These are phyloP conservation scores for Botrytis cinerea DNA, from an alignment of 2,329 filamentous ascomycete species.

Conservation along the genomic window DNA sequence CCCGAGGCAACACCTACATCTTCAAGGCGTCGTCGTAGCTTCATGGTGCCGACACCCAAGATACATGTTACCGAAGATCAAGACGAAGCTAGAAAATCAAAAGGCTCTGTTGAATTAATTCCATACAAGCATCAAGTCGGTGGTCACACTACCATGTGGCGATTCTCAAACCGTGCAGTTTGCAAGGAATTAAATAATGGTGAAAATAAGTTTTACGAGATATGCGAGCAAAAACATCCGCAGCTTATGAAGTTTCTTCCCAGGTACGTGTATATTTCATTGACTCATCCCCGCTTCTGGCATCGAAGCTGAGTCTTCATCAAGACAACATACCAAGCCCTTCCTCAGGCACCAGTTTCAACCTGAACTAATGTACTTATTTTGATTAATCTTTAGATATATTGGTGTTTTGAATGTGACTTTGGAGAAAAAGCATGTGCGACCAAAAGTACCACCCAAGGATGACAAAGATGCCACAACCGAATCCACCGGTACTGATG, in stretches of 20 bases:
- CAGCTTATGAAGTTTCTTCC: constrained; percentile 89
- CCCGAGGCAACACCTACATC: constrained; percentile 39
- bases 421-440: constrained; percentile 75
- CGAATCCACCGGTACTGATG: constrained; percentile 27
- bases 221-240: constrained; percentile 86
- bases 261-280: constrained; percentile 55
- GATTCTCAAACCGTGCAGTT: constrained; percentile 90
- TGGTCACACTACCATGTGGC: constrained; percentile 93
- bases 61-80: constrained; percentile 55
- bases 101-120: constrained; percentile 92
- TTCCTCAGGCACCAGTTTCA: constrained; percentile 8
- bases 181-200: constrained; percentile 98
- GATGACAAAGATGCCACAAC: constrained; percentile 48
- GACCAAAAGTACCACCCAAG: constrained; percentile 60
- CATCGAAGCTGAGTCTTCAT: constrained; percentile 36
- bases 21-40: constrained; percentile 43
- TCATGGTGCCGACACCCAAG: constrained; percentile 49
- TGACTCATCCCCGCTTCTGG: constrained; percentile 37
- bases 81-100: constrained; percentile 51
- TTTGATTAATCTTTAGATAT: constrained; percentile 60
- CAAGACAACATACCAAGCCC: constrained; percentile 27
- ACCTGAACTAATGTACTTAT: constrained; percentile 30
- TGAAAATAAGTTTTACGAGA: constrained; percentile 99
- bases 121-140: constrained; percentile 98
- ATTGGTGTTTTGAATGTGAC: constrained; percentile 97